A percentile compares a stretch with the other conserved stretches of the same genome.
Conservation (phyloP, 768 basidiomycete species). For the Suillus discolor region DNA sequence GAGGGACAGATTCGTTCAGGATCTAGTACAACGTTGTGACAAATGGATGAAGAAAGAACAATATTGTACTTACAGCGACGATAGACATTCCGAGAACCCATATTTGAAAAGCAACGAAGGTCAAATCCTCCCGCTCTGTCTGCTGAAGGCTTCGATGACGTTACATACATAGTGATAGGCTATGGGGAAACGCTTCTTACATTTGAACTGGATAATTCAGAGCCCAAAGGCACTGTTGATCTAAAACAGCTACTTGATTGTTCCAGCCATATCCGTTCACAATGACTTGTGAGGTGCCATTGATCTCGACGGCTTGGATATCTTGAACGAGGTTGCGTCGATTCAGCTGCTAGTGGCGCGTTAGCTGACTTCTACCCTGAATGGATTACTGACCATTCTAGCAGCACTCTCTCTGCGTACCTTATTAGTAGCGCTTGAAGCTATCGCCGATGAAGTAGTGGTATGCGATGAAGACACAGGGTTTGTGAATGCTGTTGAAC, state of each 20-base stretch:
- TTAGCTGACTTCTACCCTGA: neutral
- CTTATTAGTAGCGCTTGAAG: neutral
- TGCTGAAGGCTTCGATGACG: conserved; percentile 53
- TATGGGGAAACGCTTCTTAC: conserved; percentile 43
- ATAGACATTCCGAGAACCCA: conserved; percentile 82
- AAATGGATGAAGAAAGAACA: conserved; percentile 21
- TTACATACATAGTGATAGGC: conserved; percentile 6
- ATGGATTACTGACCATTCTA: neutral
- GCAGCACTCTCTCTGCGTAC: neutral
- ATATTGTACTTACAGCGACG: conserved; percentile 47
- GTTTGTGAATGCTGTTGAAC: neutral
- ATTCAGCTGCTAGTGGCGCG: neutral
- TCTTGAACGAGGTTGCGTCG: conserved; percentile 20
- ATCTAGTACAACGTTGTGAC: conserved; percentile 23
- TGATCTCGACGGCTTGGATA: conserved; percentile 30
- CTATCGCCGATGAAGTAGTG: conserved; percentile 1
- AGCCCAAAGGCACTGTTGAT: conserved; percentile 54
- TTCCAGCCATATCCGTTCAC: conserved; percentile 38
- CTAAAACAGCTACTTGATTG: conserved; percentile 41
- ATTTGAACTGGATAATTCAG: conserved; percentile 71
- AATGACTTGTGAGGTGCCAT: conserved; percentile 24
- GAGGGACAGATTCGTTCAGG: conserved; percentile 80
- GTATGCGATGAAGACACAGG: neutral
- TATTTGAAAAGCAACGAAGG: conserved; percentile 77
- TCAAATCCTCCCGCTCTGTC: conserved; percentile 76